A percentile compares a stretch with the other conserved stretches of the same genome.
Conservation (phyloP, 345 rosid genomes). For the Fremontodendron californicum region DNA sequence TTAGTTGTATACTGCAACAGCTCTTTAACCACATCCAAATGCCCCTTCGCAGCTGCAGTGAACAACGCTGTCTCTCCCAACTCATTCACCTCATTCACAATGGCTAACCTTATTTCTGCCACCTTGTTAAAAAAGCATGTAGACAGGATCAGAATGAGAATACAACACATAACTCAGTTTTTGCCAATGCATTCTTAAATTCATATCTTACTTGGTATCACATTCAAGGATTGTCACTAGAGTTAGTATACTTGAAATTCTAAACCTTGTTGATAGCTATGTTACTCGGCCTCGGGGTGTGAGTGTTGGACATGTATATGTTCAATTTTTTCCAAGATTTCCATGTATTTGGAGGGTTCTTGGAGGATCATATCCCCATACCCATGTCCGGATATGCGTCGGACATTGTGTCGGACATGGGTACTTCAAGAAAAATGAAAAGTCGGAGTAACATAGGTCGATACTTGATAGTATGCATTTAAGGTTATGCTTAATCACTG, state of each 20-base stretch:
- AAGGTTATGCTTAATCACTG: neutral
- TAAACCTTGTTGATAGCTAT: neutral
- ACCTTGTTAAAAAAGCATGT: slow-evolving; percentile 33
- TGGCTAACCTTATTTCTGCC: slow-evolving; percentile 59
- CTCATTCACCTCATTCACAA: slow-evolving; percentile 89
- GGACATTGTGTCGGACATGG: too few species aligned
- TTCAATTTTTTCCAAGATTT: too few species aligned
- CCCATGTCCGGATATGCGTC: too few species aligned
- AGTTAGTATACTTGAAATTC: neutral
- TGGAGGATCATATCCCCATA: too few species aligned
- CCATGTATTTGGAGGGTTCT: too few species aligned
- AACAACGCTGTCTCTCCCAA: slow-evolving; percentile 92
- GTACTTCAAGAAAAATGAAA: too few species aligned
- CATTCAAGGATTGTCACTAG: neutral
- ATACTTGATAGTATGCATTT: neutral
- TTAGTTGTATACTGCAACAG: slow-evolving; percentile 52
- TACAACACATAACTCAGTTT: too few species aligned
- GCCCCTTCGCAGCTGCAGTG: slow-evolving; percentile 82
- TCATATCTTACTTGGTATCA: neutral
- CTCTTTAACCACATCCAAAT: slow-evolving; percentile 69
- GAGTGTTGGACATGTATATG: too few species aligned
- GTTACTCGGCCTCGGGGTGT: too few species aligned
- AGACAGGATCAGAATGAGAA: neutral
- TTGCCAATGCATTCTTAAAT: neutral
- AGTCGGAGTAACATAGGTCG: too few species aligned